Percentiles rank a stretch among this genome's conserved stretches.
phyloP scores from a whole-genome alignment of 176 grass and related monocot species.

The Neostapfia colusana region DNA sequence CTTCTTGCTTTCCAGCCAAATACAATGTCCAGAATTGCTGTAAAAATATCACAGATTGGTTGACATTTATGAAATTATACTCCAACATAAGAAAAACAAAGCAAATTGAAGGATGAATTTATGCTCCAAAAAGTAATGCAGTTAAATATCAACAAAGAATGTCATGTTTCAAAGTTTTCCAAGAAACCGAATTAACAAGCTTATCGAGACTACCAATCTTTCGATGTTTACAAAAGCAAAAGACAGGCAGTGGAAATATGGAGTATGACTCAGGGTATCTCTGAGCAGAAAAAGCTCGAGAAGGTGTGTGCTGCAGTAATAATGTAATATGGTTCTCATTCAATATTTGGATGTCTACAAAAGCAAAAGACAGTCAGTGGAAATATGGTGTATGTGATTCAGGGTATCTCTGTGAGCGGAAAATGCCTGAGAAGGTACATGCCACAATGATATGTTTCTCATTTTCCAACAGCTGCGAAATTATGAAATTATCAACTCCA shows the following conservation, averaged over 20 bases:
- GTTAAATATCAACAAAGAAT: neutral
- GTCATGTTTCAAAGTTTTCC: neutral
- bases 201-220: neutral
- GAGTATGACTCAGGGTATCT: neutral
- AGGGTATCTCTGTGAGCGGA: neutral
- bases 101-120: neutral
- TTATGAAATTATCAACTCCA: neutral
- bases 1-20: conserved; percentile 97
- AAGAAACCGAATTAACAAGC: neutral
- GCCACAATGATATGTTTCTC: neutral
- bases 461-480: neutral
- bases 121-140: neutral
- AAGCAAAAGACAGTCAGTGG: conserved; percentile 22
- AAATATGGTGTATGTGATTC: neutral
- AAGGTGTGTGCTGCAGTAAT: neutral
- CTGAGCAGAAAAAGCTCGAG: neutral
- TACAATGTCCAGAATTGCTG: conserved; percentile 85
- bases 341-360: neutral
- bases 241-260: neutral
- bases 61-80: neutral
- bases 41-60: neutral
- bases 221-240: conserved; percentile 25
- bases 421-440: conserved; percentile 6
- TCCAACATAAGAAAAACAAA: neutral
- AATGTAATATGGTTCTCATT: too few relatives aligned